Evolutionary conservation across 2,329 filamentous ascomycete genomes (phyloP).

Genomic region (Cladosporium sp.): DNA sequence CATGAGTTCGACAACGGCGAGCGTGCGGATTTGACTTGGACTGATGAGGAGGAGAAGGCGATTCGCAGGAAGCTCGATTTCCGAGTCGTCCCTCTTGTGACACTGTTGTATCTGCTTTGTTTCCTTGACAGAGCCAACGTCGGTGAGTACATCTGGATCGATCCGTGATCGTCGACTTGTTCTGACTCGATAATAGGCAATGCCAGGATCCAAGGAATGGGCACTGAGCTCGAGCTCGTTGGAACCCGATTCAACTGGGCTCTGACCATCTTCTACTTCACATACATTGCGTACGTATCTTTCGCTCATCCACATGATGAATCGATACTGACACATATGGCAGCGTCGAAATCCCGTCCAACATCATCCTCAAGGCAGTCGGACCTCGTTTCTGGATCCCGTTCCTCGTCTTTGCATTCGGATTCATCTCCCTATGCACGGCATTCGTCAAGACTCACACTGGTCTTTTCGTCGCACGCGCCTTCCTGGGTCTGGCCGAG

Average conservation of each 20-base stretch:
- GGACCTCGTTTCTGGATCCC: slow-evolving; percentile 44
- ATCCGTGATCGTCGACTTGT: background rate
- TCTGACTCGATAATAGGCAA: slow-evolving; percentile 16
- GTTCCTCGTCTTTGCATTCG: slow-evolving; percentile 53
- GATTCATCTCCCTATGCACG: slow-evolving; percentile 46
- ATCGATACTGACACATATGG: background rate
- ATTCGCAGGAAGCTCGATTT: slow-evolving; percentile 53
- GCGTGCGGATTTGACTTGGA: slow-evolving; percentile 8
- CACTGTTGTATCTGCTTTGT: slow-evolving; percentile 55
- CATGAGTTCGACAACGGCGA: background rate
- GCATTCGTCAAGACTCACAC: slow-evolving; percentile 18
- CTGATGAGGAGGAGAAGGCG: slow-evolving; percentile 34
- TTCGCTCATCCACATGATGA: background rate
- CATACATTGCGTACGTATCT: slow-evolving; percentile 28
- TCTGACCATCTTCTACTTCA: slow-evolving; percentile 37
- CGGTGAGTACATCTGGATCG: slow-evolving; percentile 34
- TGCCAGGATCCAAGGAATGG: slow-evolving; percentile 32
- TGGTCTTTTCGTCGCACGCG: slow-evolving; percentile 25
- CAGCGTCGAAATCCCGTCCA: slow-evolving; percentile 34
- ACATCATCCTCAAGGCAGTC: slow-evolving; percentile 36
- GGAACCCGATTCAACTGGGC: slow-evolving; percentile 33
- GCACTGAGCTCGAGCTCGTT: slow-evolving; percentile 37
- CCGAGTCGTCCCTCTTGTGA: slow-evolving; percentile 57
- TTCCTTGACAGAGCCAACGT: slow-evolving; percentile 50
- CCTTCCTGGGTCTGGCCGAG: slow-evolving; percentile 68